Evolutionary conservation across 1,284 basidiomycete genomes (phyloP).

Genomic region (Apiotrichum veenhuisii): DNA sequence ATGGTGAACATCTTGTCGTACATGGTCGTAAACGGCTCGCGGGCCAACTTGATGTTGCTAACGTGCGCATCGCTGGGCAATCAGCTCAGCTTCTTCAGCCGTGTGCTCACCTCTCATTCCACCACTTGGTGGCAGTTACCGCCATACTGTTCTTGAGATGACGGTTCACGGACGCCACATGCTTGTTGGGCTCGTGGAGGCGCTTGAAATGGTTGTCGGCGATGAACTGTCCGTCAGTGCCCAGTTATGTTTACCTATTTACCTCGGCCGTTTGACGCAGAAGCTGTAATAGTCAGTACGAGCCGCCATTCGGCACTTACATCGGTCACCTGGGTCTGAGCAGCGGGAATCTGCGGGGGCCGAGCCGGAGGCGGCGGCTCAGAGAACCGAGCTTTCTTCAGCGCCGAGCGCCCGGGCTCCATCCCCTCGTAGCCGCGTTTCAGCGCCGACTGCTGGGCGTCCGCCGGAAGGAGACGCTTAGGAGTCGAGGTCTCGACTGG

Average conservation of each 20-base stretch:
- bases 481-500: background rate
- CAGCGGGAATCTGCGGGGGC: too few relatives aligned
- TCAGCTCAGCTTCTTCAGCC: background rate
- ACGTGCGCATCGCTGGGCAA: background rate
- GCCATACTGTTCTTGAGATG: background rate
- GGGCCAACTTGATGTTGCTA: background rate
- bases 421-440: too few relatives aligned
- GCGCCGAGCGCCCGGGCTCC: too few relatives aligned
- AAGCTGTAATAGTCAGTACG: background rate
- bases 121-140: background rate
- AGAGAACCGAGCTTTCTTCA: too few relatives aligned
- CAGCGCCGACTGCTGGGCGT: too few relatives aligned
- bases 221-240: background rate
- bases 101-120: background rate
- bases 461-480: background rate
- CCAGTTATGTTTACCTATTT: background rate
- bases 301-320: background rate
- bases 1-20: too few relatives aligned
- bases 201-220: too few relatives aligned
- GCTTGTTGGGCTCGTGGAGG: background rate
- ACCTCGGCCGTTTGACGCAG: background rate
- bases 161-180: background rate
- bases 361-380: too few relatives aligned
- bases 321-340: too few relatives aligned
- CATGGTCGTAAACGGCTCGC: background rate